Evolutionary conservation across 352 stramenopile genomes (phyloP).

Genomic region (Globisporangium polare): DNA sequence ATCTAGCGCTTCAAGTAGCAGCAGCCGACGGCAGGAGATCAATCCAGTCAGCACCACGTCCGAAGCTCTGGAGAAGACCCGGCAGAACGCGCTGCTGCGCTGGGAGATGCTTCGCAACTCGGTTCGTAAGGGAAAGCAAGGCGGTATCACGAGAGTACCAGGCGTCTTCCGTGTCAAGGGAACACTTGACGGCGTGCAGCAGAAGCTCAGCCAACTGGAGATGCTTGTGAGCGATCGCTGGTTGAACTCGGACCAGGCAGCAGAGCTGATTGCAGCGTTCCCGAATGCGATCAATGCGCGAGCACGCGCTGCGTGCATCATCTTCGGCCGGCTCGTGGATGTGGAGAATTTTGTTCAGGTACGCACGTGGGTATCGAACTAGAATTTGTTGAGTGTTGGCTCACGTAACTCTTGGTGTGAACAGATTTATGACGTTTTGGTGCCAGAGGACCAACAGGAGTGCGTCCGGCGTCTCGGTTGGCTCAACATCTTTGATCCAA

Average conservation of each 20-base stretch:
- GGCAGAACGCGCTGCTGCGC: conserved; percentile 23
- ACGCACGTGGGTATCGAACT: not conserved
- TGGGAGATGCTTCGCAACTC: conserved; percentile 40
- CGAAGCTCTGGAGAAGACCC: conserved; percentile 5
- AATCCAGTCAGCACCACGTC: not conserved
- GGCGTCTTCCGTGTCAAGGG: conserved; percentile 20
- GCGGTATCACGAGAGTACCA: not conserved
- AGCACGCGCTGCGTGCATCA: conserved; percentile 42
- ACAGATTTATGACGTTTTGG: conserved; percentile 51
- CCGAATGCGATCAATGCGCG: conserved; percentile 47
- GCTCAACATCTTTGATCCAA: conserved; percentile 83
- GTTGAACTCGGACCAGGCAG: conserved; percentile 47
- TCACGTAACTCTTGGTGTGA: not conserved
- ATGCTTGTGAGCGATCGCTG: conserved; percentile 48
- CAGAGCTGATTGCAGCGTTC: conserved; percentile 32
- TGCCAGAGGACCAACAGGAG: conserved; percentile 48
- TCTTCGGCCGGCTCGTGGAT: conserved; percentile 70
- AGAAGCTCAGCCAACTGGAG: conserved; percentile 38
- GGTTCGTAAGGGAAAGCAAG: conserved; percentile 8
- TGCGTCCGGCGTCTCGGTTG: conserved; percentile 67
- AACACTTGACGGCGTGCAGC: conserved; percentile 21
- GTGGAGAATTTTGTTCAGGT: conserved; percentile 72
- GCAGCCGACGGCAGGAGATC: not conserved
- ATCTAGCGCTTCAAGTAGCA: not conserved
- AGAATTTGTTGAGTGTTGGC: not conserved